Conservation (phyloP, 2,329 filamentous ascomycete species). For the Pleurostoma richardsiae region DNA sequence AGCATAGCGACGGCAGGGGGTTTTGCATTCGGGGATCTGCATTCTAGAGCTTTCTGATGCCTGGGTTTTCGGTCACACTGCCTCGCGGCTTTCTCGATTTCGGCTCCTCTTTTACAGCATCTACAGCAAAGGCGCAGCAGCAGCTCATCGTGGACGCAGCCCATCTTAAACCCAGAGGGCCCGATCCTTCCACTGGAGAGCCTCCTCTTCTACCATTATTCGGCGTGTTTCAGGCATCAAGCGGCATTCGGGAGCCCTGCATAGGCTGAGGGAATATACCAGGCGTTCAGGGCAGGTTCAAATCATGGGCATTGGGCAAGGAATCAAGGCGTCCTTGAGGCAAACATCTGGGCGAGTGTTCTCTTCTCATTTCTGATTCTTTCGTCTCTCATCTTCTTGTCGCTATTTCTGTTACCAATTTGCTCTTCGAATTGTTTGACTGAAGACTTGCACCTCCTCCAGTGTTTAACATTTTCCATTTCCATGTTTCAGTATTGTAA, state of each 20-base stretch:
- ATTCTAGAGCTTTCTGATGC: slow-evolving; percentile 4
- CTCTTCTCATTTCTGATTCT: background rate
- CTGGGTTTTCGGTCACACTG: slow-evolving; percentile 5
- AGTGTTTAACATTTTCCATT: background rate
- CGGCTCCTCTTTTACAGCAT: background rate
- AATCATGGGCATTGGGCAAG: background rate
- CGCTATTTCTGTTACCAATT: background rate
- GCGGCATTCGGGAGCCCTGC: slow-evolving; percentile 2
- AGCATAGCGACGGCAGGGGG: slow-evolving; percentile 8
- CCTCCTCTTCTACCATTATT: slow-evolving; percentile 9
- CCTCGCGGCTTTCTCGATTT: slow-evolving; percentile 6
- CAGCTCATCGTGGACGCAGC: background rate
- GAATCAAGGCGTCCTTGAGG: background rate
- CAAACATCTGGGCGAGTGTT: background rate
- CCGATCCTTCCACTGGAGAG: background rate
- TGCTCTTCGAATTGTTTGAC: too few relatives aligned
- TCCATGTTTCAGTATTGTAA: background rate
- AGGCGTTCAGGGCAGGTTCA: slow-evolving; percentile 20
- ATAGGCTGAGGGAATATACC: slow-evolving; percentile 19
- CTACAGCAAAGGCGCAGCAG: too few relatives aligned
- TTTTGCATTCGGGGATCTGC: slow-evolving; percentile 5
- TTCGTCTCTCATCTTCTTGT: background rate
- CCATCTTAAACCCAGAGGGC: background rate
- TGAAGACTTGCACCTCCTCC: background rate
- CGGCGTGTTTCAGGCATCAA: background rate